Evolutionary conservation across 192 early-diverging fungal species (phyloP), one percentile per base, ranked within the genome.

Genomic region (Podila epigama): DNA sequence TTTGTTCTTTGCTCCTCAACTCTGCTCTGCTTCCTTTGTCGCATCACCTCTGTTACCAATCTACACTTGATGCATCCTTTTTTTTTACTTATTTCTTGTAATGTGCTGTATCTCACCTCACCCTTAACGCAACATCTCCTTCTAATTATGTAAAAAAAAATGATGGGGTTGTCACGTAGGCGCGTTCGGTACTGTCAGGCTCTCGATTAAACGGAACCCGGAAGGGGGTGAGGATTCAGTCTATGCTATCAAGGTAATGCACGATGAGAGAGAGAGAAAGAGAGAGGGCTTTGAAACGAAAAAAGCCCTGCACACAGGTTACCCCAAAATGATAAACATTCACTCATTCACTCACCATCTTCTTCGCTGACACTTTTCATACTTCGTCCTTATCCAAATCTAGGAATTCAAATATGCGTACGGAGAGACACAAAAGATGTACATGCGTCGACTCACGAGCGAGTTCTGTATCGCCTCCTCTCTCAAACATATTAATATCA

Each of bases 371-470:
- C n/a, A n/a, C n/a, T n/a, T n/a, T n/a, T 22, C 42, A 5, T 48
- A 1, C 42, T 13, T 48, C 12, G 7, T 48, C 22, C 42, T 48
- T 48, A 4, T 28, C 16, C 20, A 34, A 51, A 31, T 40, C n/a
- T 67, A 98, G 88, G 94, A 97, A 66, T 96, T 98, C 80, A 86
- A 91, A 58, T 93, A 91, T 65, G 85, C 91, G 34, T 51, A 85
- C 20, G 53, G 69, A 13, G 85, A 87, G 75, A 62, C 75, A 11
- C 27, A 68, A 25, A 87, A 82, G 51, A 58, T 63, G 53, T 87
- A 87, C 67, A 66, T 87, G 41, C 83, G 81, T 29, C 75, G 84
- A 11, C 51, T 87, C n/a, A 86, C 83, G 8, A 81, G 85, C 31
- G 93, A 94, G 70, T 95, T 94, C 63, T 93, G 92, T 70, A 95